These are phyloP conservation scores for Acmispon strigosus DNA, from an alignment of 306 rosid genomes.

Conservation along the genomic window DNA sequence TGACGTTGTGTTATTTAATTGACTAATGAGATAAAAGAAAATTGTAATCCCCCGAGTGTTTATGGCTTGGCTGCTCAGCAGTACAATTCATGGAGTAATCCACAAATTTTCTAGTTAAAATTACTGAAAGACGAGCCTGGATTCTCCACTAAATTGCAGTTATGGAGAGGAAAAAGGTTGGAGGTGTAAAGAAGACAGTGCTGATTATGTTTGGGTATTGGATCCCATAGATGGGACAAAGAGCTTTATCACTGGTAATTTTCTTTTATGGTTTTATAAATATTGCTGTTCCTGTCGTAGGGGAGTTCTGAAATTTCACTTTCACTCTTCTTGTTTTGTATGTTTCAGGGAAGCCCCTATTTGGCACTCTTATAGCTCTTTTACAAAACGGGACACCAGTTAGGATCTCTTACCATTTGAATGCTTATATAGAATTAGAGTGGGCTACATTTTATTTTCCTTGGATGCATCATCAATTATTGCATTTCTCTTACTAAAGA, in stretches of 20 bases:
- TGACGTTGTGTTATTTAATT: too few species aligned
- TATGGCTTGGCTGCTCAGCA: too few species aligned
- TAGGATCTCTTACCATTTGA: conserved; percentile 28
- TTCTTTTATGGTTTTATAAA: background rate
- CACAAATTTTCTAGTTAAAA: background rate
- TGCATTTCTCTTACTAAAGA: background rate
- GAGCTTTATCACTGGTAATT: conserved; percentile 85
- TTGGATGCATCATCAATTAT: background rate
- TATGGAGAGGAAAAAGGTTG: conserved; percentile 94
- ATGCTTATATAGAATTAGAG: background rate
- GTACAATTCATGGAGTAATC: too few species aligned
- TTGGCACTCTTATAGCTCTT: conserved; percentile 89
- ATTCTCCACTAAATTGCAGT: conserved; percentile 41
- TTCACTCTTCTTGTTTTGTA: conserved; percentile 5
- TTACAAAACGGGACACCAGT: conserved; percentile 72
- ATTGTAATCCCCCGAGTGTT: background rate
- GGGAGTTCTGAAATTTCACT: background rate
- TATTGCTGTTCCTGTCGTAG: background rate
- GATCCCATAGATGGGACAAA: conserved; percentile 97
- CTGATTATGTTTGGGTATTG: conserved; percentile 92
- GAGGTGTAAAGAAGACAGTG: conserved; percentile 60
- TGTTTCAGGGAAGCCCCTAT: conserved; percentile 80
- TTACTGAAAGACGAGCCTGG: background rate
- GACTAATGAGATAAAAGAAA: too few species aligned
- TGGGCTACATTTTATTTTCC: background rate